Base-by-base conservation (phyloP, 2,329 filamentous ascomycete species). In the Hypoxylon sp. region DNA sequence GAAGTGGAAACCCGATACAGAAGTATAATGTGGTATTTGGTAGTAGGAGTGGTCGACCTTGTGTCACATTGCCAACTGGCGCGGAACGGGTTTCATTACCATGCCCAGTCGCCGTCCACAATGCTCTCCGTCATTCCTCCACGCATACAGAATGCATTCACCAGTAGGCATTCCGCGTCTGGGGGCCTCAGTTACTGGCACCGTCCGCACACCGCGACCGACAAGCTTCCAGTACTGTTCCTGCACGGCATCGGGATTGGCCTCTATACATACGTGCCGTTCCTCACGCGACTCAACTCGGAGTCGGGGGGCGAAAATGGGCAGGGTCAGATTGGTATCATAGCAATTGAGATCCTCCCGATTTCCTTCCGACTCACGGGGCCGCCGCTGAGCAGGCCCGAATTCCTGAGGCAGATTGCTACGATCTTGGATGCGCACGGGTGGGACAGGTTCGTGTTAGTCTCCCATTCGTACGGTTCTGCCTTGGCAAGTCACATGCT, bases 191-290 rank as follows among this genome's bases (percentile, higher is more conserved):
- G 85, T 68, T 93, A 93, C 81, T 93, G 90, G 88, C 83, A 90
- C 73, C 85, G 86, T 1, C 88, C 88, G 4, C 90, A 92, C 74
- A 88, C 81, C 0, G 87, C 88, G 1, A 84, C 83, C 57, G 83
- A 80, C 2, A 81, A 83, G 20, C 79, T 86, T 0, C 91, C 91
- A 0, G 79, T 93, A 6, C 78, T 93, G 3, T 92, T 92, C 78
- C 83, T 92, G 53, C 91, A 93, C 72, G 91, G 91, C 14, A 91
- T 92, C 54, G 90, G 91, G 46, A 84, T 93, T 64, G 91, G 91
- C 0, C 83, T 93, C 1, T 86, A 87, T 75, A 86, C 89, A 0
- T 91, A 92, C 72, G 80, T 85, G 11, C 77, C 80, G 14, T 91
- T 91, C 73, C 79, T 93, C 1, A 76, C 79, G 35, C 83, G 85